Percentiles rank a stretch among this genome's conserved stretches.
Conservation (phyloP, 331 rosid species). For the Quercus tomentella region DNA sequence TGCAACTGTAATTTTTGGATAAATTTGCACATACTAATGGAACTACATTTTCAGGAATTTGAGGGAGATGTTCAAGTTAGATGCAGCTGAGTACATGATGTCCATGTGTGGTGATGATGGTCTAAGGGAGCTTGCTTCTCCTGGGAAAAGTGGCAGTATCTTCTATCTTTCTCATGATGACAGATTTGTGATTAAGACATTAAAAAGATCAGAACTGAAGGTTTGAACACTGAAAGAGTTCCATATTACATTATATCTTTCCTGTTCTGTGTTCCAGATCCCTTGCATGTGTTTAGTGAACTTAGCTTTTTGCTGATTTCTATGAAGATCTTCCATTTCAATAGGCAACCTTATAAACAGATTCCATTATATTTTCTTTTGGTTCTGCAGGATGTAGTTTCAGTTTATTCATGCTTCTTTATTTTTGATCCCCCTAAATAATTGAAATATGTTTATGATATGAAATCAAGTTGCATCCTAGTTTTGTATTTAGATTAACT, state of each 20-base stretch:
- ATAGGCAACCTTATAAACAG: not conserved
- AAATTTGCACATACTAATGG: not conserved
- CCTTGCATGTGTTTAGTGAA: not conserved
- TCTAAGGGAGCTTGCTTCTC: constrained; percentile 72
- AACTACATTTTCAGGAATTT: constrained; percentile 60
- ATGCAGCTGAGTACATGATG: constrained; percentile 96
- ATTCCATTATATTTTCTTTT: not conserved
- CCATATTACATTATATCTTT: not conserved
- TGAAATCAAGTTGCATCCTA: not conserved
- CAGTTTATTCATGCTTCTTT: not conserved
- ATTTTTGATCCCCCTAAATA: not conserved
- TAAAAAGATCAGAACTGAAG: constrained; percentile 70
- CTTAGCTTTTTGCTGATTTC: not conserved
- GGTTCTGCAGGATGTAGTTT: not conserved
- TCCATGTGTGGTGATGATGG: constrained; percentile 85
- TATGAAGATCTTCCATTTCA: not conserved
- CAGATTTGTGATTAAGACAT: constrained; percentile 79
- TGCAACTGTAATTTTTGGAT: constrained; percentile 1
- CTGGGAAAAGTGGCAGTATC: constrained; percentile 95
- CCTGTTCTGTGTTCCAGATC: not conserved
- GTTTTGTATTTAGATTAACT: not conserved
- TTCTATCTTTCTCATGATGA: constrained; percentile 88
- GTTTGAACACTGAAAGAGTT: constrained; percentile 40
- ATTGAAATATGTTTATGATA: not conserved
- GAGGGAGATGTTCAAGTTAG: constrained; percentile 91